These are phyloP conservation scores for Metschnikowia lunata DNA, from an alignment of 805 yeast species.

Conservation along the genomic window DNA sequence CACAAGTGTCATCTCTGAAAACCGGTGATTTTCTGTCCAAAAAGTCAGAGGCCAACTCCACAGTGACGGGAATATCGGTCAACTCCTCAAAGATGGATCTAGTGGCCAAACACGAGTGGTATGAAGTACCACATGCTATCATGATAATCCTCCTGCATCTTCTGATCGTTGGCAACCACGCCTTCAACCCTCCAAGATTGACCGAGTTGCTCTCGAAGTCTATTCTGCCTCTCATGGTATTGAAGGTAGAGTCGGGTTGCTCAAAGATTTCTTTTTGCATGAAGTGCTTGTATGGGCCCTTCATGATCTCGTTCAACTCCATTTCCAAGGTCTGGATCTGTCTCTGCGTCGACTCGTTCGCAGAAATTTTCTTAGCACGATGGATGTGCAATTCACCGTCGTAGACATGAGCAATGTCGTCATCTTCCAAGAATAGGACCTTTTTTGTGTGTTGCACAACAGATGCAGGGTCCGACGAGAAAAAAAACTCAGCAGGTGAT, in stretches of 20 bases:
- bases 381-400: constrained; percentile 98
- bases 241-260: constrained; percentile 97
- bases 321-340: constrained; percentile 94
- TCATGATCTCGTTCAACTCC: constrained; percentile 97
- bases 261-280: constrained; percentile 99
- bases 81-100: constrained; percentile 95
- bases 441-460: constrained; percentile 96
- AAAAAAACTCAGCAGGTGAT: constrained; percentile 90
- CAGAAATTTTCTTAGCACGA: constrained; percentile 78
- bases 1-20: constrained; percentile 95
- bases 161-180: constrained; percentile 82
- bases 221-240: constrained; percentile 98
- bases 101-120: constrained; percentile 96
- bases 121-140: constrained; percentile 99
- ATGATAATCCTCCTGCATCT: constrained; percentile 92
- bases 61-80: constrained; percentile 89
- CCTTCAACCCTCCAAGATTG: constrained; percentile 84
- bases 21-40: constrained; percentile 95
- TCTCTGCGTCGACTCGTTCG: constrained; percentile 88
- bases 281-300: constrained; percentile 92
- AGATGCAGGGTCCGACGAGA: constrained; percentile 96
- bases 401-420: constrained; percentile 96
- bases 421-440: constrained; percentile 94
- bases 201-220: constrained; percentile 79
- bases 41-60: constrained; percentile 92